phyloP scores from a whole-genome alignment of 345 rosid species.

The Dovyalis caffra region DNA sequence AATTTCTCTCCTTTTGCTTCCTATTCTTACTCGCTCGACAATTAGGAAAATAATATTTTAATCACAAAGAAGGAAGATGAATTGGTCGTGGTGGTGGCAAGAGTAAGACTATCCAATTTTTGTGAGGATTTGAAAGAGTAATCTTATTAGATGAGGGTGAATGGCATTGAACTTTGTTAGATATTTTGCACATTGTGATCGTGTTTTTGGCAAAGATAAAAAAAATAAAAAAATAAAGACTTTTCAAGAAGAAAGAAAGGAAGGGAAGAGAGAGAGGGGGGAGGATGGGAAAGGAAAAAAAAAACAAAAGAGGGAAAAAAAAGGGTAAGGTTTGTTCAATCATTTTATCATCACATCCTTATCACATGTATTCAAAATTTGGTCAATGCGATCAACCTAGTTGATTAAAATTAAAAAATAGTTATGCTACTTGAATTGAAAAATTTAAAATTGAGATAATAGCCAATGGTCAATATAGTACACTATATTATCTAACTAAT shows the following conservation, averaged over 20 bases:
- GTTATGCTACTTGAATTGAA: too few species aligned
- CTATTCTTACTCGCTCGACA: constrained; percentile 17
- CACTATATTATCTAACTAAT: too few species aligned
- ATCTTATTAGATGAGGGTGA: constrained; percentile 15
- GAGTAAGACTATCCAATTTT: constrained; percentile 56
- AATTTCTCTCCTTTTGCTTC: constrained; percentile 40
- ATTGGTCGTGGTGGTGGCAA: constrained; percentile 32
- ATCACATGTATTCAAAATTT: too few species aligned
- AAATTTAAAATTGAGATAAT: too few species aligned
- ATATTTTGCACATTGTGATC: background rate
- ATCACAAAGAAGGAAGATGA: constrained; percentile 23
- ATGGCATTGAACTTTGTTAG: background rate
- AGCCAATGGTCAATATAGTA: too few species aligned
- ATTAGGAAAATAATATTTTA: constrained; percentile 20
- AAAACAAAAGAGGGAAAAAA: too few species aligned
- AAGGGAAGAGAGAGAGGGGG: constrained; percentile 6
- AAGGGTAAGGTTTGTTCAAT: too few species aligned
- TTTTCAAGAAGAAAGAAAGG: background rate
- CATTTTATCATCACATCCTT: too few species aligned
- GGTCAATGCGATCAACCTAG: too few species aligned
- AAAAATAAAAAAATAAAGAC: constrained; percentile 2
- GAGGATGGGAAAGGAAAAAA: too few species aligned
- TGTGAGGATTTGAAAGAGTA: background rate
- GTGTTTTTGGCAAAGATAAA: background rate
- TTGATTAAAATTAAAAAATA: too few species aligned